Evolutionary conservation across 768 basidiomycete species (phyloP).

Genomic region (Russula brevipes): DNA sequence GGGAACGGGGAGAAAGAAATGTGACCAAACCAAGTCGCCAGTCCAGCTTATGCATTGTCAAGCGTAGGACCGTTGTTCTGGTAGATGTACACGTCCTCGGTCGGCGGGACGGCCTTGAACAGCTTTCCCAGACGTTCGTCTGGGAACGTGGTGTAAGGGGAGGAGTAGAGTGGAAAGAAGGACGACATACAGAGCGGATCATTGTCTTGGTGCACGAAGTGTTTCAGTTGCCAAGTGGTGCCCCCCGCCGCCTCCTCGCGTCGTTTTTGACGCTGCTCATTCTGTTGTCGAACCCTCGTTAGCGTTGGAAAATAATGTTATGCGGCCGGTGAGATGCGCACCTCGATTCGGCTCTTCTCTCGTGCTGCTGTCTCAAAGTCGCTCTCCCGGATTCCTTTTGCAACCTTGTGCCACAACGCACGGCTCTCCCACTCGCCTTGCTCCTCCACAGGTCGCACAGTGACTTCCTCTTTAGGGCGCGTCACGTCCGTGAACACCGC

Average conservation of each 20-base stretch:
- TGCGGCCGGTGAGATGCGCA: constrained; percentile 28
- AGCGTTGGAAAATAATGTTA: neutral
- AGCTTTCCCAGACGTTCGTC: constrained; percentile 62
- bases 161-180: neutral
- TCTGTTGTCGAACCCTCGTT: constrained; percentile 42
- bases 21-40: neutral
- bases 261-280: constrained; percentile 85
- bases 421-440: constrained; percentile 86
- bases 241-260: constrained; percentile 75
- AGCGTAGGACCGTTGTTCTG: constrained; percentile 44
- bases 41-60: constrained; percentile 11
- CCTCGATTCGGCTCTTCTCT: constrained; percentile 92
- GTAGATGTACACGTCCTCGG: constrained; percentile 76
- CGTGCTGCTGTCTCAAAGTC: constrained; percentile 87
- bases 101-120: constrained; percentile 58
- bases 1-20: neutral
- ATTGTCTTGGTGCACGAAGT: constrained; percentile 64
- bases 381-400: constrained; percentile 84
- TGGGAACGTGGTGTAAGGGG: constrained; percentile 28
- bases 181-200: constrained; percentile 65
- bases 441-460: constrained; percentile 50
- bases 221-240: constrained; percentile 67
- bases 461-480: constrained; percentile 69
- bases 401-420: constrained; percentile 76
- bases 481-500: constrained; percentile 73